A percentile compares a stretch with the other conserved stretches of the same genome.
phyloP scores from a whole-genome alignment of 2,329 filamentous ascomycete genomes.

The Saccharata proteae region DNA sequence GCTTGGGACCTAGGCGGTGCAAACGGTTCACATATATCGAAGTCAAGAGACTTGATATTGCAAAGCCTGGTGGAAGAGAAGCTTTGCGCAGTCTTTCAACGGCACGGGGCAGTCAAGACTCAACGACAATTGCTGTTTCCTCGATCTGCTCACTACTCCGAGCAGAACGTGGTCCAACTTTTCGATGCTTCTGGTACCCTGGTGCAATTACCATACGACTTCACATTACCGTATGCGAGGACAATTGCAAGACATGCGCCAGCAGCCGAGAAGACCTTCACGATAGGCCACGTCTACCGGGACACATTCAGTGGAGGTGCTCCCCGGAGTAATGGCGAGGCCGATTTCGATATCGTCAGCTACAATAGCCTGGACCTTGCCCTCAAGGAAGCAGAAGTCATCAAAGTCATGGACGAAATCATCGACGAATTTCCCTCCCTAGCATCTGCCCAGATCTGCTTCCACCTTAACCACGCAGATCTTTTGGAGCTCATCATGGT shows the following conservation, averaged over 20 bases:
- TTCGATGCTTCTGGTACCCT: constrained; percentile 77
- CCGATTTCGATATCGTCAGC: constrained; percentile 94
- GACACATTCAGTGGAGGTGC: constrained; percentile 68
- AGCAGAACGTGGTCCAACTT: constrained; percentile 59
- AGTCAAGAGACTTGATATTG: constrained; percentile 49
- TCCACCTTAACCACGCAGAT: constrained; percentile 80
- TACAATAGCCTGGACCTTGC: constrained; percentile 68
- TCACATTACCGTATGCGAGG: constrained; percentile 80
- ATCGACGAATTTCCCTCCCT: constrained; percentile 68
- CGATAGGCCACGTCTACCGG: constrained; percentile 80
- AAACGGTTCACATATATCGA: constrained; percentile 18
- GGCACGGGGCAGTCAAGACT: constrained; percentile 78
- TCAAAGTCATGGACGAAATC: constrained; percentile 92
- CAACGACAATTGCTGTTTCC: constrained; percentile 69
- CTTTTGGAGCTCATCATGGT: constrained; percentile 82
- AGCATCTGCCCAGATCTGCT: constrained; percentile 62
- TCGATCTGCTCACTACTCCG: constrained; percentile 63
- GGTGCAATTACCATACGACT: constrained; percentile 84
- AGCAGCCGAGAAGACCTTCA: constrained; percentile 63
- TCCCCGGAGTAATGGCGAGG: constrained; percentile 72
- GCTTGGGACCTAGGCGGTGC: constrained; percentile 34
- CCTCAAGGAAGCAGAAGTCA: constrained; percentile 81
- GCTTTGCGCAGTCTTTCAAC: constrained; percentile 66
- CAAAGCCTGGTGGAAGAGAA: constrained; percentile 63
- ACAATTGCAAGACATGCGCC: constrained; percentile 61